Evolutionary conservation across 768 basidiomycete species (phyloP).

Genomic region (Panaeolus papilionaceus): DNA sequence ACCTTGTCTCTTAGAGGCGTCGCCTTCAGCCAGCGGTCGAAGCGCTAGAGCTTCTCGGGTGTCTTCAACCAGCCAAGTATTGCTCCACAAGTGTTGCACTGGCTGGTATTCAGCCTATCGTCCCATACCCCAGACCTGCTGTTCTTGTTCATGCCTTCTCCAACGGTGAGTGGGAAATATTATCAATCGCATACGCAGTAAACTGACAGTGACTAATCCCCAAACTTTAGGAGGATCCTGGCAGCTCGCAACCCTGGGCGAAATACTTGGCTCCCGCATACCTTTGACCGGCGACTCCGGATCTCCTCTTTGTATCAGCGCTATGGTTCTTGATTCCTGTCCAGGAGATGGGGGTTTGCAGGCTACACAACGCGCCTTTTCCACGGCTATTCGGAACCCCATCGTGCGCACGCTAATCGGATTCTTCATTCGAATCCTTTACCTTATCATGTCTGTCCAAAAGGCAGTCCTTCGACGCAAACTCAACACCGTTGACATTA

Average conservation of each 20-base stretch:
- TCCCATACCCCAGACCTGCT: constrained; percentile 27
- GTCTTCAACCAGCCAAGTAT: constrained; percentile 29
- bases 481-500: constrained; percentile 28
- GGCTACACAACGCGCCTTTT: constrained; percentile 38
- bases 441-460: constrained; percentile 35
- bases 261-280: constrained; percentile 34
- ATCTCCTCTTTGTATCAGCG: constrained; percentile 31
- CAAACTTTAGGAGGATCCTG: constrained; percentile 43
- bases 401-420: constrained; percentile 27
- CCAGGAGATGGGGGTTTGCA: constrained; percentile 43
- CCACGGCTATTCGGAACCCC: constrained; percentile 36
- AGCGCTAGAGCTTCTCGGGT: constrained; percentile 42
- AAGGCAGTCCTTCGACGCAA: constrained; percentile 30
- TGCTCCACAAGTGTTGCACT: constrained; percentile 10
- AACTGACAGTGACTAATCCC: not conserved
- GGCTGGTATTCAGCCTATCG: constrained; percentile 17
- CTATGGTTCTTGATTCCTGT: constrained; percentile 52
- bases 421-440: constrained; percentile 28
- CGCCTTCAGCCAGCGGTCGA: constrained; percentile 44
- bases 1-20: constrained; percentile 29
- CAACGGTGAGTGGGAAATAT: constrained; percentile 40
- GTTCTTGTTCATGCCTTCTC: constrained; percentile 55
- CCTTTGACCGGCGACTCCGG: constrained; percentile 15
- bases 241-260: constrained; percentile 42
- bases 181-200: not conserved